phyloP scores from a whole-genome alignment of 768 basidiomycete genomes.

The Tulasnella calospora region DNA sequence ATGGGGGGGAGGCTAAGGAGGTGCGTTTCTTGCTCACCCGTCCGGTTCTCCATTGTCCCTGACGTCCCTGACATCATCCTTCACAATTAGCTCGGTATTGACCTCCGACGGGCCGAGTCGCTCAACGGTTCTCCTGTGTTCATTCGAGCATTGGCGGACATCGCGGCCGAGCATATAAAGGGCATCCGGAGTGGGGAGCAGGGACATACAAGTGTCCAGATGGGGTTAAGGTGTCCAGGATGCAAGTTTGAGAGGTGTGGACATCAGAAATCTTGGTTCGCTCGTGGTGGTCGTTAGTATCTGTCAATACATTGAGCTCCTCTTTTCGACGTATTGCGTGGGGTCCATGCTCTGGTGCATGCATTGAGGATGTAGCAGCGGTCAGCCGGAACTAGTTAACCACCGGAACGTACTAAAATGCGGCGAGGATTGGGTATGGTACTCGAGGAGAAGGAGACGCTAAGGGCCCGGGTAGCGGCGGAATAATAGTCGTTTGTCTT shows the following conservation, averaged over 20 bases:
- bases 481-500: background rate
- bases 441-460: no score
- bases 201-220: slow-evolving; percentile 68
- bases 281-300: slow-evolving; percentile 52
- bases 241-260: slow-evolving; percentile 87
- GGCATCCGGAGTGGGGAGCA: slow-evolving; percentile 52
- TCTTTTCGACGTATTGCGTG: background rate
- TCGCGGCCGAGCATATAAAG: slow-evolving; percentile 72
- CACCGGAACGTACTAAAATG: no score
- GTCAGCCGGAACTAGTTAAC: no score
- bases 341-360: background rate
- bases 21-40: slow-evolving; percentile 40
- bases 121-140: slow-evolving; percentile 96
- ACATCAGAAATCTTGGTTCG: slow-evolving; percentile 85
- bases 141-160: slow-evolving; percentile 89
- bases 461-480: background rate
- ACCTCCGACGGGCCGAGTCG: slow-evolving; percentile 82
- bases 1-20: slow-evolving; percentile 83
- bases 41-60: background rate
- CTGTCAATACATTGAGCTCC: background rate
- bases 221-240: slow-evolving; percentile 86
- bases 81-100: slow-evolving; percentile 72
- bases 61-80: slow-evolving; percentile 22
- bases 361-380: background rate
- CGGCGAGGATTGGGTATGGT: no score